phyloP scores from a whole-genome alignment of 116 monocot genomes.

The Iris pallida region DNA sequence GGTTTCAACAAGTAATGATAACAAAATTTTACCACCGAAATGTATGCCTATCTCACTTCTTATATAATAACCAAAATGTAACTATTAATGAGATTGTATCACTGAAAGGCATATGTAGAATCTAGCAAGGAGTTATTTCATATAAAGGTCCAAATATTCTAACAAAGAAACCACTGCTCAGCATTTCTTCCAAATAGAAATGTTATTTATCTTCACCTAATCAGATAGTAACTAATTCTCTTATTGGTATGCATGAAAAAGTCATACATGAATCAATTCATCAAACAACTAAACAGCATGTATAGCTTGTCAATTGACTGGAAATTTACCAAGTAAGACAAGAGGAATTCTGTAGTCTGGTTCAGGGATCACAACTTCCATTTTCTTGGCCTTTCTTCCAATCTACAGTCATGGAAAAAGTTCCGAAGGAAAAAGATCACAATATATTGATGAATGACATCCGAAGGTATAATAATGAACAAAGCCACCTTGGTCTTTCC shows the following conservation, averaged over 20 bases:
- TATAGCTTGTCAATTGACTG: background rate
- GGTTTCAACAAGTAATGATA: too few species aligned
- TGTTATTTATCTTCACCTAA: background rate
- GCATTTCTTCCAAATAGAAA: background rate
- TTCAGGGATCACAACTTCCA: conserved; percentile 64
- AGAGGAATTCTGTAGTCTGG: conserved; percentile 86
- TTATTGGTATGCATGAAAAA: background rate
- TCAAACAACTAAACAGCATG: background rate
- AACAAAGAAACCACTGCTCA: too few species aligned
- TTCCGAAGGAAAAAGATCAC: background rate
- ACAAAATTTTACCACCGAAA: too few species aligned
- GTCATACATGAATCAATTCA: background rate
- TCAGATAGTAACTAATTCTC: background rate
- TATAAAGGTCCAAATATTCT: background rate
- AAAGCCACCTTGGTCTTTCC: background rate
- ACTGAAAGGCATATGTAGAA: background rate
- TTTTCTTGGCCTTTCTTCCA: conserved; percentile 49
- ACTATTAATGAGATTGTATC: too few species aligned
- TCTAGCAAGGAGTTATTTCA: background rate
- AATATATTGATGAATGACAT: background rate
- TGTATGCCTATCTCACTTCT: too few species aligned
- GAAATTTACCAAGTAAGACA: conserved; percentile 72
- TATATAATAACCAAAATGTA: too few species aligned
- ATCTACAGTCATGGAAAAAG: conserved; percentile 25
- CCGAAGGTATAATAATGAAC: background rate